These are phyloP conservation scores for Acanthochlamys bracteata DNA, from an alignment of 106 monocot genomes.

Conservation along the genomic window DNA sequence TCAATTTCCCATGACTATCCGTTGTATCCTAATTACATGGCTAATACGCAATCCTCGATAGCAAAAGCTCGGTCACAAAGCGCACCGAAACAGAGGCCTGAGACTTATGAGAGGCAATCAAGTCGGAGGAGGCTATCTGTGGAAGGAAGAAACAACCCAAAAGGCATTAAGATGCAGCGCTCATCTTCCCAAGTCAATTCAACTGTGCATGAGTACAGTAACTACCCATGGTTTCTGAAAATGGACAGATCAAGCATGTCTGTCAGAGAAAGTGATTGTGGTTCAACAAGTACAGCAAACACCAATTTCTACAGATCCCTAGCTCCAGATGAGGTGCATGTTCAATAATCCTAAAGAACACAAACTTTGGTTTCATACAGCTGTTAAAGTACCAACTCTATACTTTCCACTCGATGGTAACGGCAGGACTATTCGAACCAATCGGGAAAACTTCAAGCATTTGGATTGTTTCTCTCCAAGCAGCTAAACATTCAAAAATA, in stretches of 20 bases:
- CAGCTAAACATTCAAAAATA: no score
- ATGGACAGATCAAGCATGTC: slow-evolving; percentile 26
- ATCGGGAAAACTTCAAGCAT: no score
- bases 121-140: slow-evolving; percentile 15
- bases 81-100: slow-evolving; percentile 31
- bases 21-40: slow-evolving; percentile 40
- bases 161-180: slow-evolving; percentile 21
- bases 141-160: slow-evolving; percentile 26
- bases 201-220: neutral
- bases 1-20: slow-evolving; percentile 8
- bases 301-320: slow-evolving; percentile 18
- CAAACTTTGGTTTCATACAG: neutral
- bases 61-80: slow-evolving; percentile 52
- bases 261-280: slow-evolving; percentile 36
- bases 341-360: neutral
- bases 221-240: slow-evolving; percentile 32
- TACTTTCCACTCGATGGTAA: no score
- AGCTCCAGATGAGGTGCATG: slow-evolving; percentile 7
- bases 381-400: no score
- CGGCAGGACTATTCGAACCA: no score
- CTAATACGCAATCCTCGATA: slow-evolving; percentile 46
- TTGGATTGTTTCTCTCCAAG: no score
- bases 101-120: slow-evolving; percentile 20
- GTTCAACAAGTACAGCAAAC: slow-evolving; percentile 25
- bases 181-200: slow-evolving; percentile 25